Base-by-base conservation (phyloP, 1,284 basidiomycete species). In the Vanrija sp. region DNA sequence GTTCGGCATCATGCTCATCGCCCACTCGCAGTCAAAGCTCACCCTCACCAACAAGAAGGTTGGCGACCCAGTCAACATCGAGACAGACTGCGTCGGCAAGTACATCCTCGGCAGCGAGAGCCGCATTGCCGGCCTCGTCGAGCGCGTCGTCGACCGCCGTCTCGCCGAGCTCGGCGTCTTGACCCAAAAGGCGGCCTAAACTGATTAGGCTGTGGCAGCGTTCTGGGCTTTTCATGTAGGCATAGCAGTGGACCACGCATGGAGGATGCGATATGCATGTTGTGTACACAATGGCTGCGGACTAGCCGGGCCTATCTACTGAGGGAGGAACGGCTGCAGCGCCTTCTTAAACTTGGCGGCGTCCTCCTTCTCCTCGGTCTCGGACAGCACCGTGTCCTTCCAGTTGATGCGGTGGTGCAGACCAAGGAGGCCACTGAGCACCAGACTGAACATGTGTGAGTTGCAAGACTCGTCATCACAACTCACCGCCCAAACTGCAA, bases 1-100 rank as follows among this genome's bases (percentile, higher is more conserved):
- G n/a, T 96, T 98, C 73, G 86, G 87, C 38, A 84, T 99, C 60
- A 98, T 98, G 89, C 83, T 98, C 59, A 96, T 98, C 75, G 85
- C 86, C 59, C 94, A 98, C 75, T 96, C 92, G 29, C 92, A 96
- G 70, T 80, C 86, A 65, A 91, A 88, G 77, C 88, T 97, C 60
- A 89, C 91, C 7, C 80, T 99, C 48, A 83, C 83, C 28, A 80
- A 78, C 53, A 97, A 98, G 78, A 70, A 75, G 10, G 64, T 87
- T 0, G 93, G 92, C 0, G 83, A 86, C 42, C 86, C 82, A 62
- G 93, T 98, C 59, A 98, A 98, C 73, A 85, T 98, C 62, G 95
- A 99, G 78, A 91, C 73, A 46, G 75, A 77, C 60, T 73, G 71
- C 46, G 72, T 74, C 1, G 75, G 75, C 21, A 77, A 77, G 39